Evolutionary conservation across 805 yeast species (phyloP).

Genomic region (Metschnikowia kunwiensis): DNA sequence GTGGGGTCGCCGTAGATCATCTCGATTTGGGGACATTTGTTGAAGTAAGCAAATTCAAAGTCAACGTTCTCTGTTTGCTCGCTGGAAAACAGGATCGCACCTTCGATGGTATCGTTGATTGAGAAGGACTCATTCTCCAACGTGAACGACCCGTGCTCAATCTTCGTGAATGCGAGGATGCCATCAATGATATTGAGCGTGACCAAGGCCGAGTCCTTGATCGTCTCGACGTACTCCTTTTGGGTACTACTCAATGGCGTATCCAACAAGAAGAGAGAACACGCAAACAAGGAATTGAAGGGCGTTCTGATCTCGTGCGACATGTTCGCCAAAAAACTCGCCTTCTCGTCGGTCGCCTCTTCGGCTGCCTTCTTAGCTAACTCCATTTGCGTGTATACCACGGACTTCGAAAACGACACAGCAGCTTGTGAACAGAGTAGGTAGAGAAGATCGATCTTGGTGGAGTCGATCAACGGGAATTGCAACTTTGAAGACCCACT

Average conservation of each 20-base stretch:
- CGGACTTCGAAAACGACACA: conserved; percentile 47
- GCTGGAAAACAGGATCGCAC: conserved; percentile 47
- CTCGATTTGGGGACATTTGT: conserved; percentile 38
- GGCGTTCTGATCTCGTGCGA: conserved; percentile 58
- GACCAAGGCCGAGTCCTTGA: conserved; percentile 48
- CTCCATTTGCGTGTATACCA: conserved; percentile 47
- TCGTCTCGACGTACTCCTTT: conserved; percentile 51
- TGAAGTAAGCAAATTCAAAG: conserved; percentile 44
- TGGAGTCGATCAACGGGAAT: conserved; percentile 20
- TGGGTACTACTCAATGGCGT: conserved; percentile 44
- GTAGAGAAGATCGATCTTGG: conserved; percentile 38
- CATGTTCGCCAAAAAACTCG: conserved; percentile 53
- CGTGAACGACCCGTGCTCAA: conserved; percentile 52
- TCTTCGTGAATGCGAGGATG: conserved; percentile 51
- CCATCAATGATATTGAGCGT: conserved; percentile 53
- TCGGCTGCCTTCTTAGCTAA: conserved; percentile 43
- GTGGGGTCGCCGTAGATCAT: conserved; percentile 48
- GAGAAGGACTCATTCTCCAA: conserved; percentile 44
- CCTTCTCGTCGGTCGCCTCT: conserved; percentile 53
- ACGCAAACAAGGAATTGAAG: conserved; percentile 49
- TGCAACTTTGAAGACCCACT: conserved; percentile 8
- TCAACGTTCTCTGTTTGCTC: conserved; percentile 45
- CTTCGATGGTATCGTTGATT: conserved; percentile 43
- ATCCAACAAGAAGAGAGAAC: conserved; percentile 48
- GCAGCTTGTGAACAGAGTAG: conserved; percentile 52